Evolutionary conservation across 2,329 filamentous ascomycete species (phyloP).

Genomic region (Zymoseptoria pseudotritici): DNA sequence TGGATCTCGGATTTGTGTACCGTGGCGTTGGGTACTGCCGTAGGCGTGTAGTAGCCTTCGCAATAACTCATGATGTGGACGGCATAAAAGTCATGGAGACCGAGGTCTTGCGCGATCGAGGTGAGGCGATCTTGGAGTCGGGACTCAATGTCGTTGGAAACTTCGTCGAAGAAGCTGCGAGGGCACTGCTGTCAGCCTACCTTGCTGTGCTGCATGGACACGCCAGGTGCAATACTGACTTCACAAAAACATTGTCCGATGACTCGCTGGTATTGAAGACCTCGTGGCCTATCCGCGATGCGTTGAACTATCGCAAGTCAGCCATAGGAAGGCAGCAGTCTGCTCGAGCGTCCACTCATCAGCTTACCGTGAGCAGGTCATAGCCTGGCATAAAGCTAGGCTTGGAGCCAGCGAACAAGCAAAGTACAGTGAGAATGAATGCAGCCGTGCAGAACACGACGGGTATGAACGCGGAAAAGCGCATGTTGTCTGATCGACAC

Average conservation of each 20-base stretch:
- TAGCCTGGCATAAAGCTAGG: conserved; percentile 49
- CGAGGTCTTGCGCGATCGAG: conserved; percentile 41
- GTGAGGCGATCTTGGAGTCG: conserved; percentile 36
- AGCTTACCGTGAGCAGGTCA: conserved; percentile 47
- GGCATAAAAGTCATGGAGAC: conserved; percentile 55
- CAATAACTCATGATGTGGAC: conserved; percentile 56
- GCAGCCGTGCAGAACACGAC: conserved; percentile 42
- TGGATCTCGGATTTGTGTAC: conserved; percentile 33
- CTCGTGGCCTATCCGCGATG: conserved; percentile 44
- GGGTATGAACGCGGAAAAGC: conserved; percentile 18
- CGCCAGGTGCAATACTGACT: conserved; percentile 7
- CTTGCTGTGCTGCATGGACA: conserved; percentile 6
- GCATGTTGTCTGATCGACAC: conserved; percentile 12
- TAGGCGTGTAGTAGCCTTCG: conserved; percentile 41
- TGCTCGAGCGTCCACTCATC: background rate
- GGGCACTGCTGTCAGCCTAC: background rate
- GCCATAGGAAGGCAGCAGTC: background rate
- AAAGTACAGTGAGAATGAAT: conserved; percentile 52
- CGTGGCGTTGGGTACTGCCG: conserved; percentile 37
- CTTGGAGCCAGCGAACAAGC: conserved; percentile 53
- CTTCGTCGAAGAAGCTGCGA: conserved; percentile 23
- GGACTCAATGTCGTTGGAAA: conserved; percentile 30
- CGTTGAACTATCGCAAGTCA: conserved; percentile 42
- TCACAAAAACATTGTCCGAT: conserved; percentile 3
- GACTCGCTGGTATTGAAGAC: conserved; percentile 21